Percentiles rank a stretch among this genome's conserved stretches.
Evolutionary conservation across 257 asterid species (phyloP).

Genomic region (Solanum bulbocastanum): DNA sequence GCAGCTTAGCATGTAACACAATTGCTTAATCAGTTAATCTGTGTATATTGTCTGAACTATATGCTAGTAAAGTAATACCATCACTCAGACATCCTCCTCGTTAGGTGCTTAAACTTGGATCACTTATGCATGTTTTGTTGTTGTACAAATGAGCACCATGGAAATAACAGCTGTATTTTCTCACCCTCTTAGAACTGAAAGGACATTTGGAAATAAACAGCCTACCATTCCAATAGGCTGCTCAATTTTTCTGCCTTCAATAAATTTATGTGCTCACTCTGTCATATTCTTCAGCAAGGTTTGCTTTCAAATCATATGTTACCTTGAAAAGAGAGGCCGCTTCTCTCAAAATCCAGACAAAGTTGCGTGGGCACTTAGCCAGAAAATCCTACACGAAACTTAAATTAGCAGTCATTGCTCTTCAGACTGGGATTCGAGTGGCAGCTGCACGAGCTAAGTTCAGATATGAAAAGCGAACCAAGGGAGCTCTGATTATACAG

Average conservation of each 20-base stretch:
- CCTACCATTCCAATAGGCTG: background rate
- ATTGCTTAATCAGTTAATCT: background rate
- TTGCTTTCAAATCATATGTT: constrained; percentile 52
- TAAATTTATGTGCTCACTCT: background rate
- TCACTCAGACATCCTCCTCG: background rate
- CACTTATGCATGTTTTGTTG: background rate
- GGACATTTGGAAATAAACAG: background rate
- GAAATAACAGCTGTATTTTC: background rate
- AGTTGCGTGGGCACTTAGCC: constrained; percentile 59
- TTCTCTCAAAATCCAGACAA: constrained; percentile 71
- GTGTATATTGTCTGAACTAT: background rate
- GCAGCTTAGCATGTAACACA: background rate
- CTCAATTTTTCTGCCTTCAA: background rate
- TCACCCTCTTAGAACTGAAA: background rate
- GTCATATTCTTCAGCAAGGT: constrained; percentile 43
- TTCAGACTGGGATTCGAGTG: constrained; percentile 76
- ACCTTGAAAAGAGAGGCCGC: constrained; percentile 66
- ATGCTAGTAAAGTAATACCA: background rate
- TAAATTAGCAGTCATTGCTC: constrained; percentile 38
- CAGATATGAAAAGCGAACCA: constrained; percentile 51
- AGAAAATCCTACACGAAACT: constrained; percentile 48
- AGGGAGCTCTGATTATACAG: constrained; percentile 66
- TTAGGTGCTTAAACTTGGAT: background rate
- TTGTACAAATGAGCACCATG: background rate
- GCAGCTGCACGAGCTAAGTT: constrained; percentile 71